Percentiles rank a stretch among this genome's conserved stretches.
Evolutionary conservation across 345 rosid genomes (phyloP).

Genomic region (Balakata baccata): DNA sequence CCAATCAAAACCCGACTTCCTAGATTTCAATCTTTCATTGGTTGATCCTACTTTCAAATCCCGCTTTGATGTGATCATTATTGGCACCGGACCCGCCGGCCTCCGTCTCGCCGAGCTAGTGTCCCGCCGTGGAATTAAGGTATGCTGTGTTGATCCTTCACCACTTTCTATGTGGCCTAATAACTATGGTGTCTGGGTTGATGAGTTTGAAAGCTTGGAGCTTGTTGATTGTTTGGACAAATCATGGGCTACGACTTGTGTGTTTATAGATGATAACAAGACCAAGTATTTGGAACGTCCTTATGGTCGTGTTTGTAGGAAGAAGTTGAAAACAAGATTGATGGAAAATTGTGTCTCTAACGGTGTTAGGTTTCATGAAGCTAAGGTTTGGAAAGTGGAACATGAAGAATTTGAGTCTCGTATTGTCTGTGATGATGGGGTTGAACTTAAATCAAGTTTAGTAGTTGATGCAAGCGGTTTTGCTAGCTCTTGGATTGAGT

Average conservation of each 20-base stretch:
- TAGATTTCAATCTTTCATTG: constrained; percentile 46
- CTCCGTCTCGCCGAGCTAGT: constrained; percentile 64
- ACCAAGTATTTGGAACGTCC: constrained; percentile 56
- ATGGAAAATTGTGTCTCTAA: constrained; percentile 45
- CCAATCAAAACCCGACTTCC: constrained; percentile 28
- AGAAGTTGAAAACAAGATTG: constrained; percentile 39
- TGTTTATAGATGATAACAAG: constrained; percentile 39
- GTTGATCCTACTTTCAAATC: constrained; percentile 30
- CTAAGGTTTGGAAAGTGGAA: constrained; percentile 57
- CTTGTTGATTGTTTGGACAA: constrained; percentile 53
- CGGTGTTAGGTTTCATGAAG: constrained; percentile 53
- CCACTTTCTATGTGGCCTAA: constrained; percentile 61
- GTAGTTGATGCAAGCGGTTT: constrained; percentile 66
- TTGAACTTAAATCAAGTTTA: constrained; percentile 49
- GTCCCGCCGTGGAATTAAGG: constrained; percentile 46
- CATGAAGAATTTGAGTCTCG: constrained; percentile 52
- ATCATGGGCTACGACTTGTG: constrained; percentile 55
- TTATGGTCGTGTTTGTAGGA: constrained; percentile 54
- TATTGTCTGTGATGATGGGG: constrained; percentile 51
- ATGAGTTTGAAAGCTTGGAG: constrained; percentile 57
- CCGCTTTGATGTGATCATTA: constrained; percentile 49
- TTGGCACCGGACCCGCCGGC: constrained; percentile 71
- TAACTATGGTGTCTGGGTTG: constrained; percentile 75
- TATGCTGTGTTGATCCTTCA: constrained; percentile 66
- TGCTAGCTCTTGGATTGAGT: constrained; percentile 39